Percentiles rank a stretch among this genome's conserved stretches.
phyloP scores from a whole-genome alignment of 345 rosid genomes.

The Draba incana region DNA sequence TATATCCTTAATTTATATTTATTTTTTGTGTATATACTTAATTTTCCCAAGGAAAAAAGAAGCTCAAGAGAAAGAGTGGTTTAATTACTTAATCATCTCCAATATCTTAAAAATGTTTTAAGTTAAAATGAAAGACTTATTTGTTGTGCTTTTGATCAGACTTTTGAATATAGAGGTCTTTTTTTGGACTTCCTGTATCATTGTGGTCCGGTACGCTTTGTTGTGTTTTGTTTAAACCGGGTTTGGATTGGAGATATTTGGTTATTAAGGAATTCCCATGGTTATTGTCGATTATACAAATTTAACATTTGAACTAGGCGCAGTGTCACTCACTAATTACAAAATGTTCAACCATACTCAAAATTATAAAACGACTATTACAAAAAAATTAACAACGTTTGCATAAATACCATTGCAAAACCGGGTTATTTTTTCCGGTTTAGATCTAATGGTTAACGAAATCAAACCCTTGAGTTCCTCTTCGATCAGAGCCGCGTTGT shows the following conservation, averaged over 20 bases:
- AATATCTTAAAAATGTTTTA: constrained; percentile 1
- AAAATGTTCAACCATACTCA: neutral
- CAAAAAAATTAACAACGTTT: too few relatives aligned
- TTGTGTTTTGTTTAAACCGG: constrained; percentile 4
- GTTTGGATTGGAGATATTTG: neutral
- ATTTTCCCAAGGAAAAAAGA: constrained; percentile 15
- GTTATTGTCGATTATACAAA: neutral
- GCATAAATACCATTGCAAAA: too few relatives aligned
- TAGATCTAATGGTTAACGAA: neutral
- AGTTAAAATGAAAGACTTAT: constrained; percentile 22
- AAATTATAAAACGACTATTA: neutral
- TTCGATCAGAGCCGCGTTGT: constrained; percentile 12
- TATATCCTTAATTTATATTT: too few relatives aligned
- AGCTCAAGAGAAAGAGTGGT: constrained; percentile 12
- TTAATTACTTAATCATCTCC: neutral
- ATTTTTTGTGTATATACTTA: too few relatives aligned
- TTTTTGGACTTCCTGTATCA: constrained; percentile 25
- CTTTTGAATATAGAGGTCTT: constrained; percentile 23
- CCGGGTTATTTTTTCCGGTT: neutral
- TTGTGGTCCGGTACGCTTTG: constrained; percentile 18
- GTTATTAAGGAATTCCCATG: neutral
- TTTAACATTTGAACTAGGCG: too few relatives aligned
- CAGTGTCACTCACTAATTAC: too few relatives aligned
- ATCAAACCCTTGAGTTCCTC: constrained; percentile 5
- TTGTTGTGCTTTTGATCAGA: constrained; percentile 36